Conservation (phyloP, 441 rosid species). For the Erodium trifolium region DNA sequence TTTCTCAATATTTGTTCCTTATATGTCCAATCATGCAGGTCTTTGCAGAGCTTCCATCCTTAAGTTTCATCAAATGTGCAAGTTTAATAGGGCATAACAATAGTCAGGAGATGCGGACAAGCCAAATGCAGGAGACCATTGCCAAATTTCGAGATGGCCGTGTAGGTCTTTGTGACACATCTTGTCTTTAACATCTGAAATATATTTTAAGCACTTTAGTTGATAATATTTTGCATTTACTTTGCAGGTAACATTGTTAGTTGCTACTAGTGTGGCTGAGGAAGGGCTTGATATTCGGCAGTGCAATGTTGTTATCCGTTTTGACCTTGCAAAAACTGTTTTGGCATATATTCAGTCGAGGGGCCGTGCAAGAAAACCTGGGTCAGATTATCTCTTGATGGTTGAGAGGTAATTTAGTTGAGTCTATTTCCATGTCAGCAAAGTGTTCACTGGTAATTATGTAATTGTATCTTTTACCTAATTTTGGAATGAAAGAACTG, state of each 20-base stretch:
- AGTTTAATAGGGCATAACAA: slow-evolving; percentile 97
- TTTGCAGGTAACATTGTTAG: slow-evolving; percentile 79
- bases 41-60: slow-evolving; percentile 86
- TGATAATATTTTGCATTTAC: slow-evolving; percentile 17
- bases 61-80: slow-evolving; percentile 75
- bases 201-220: slow-evolving; percentile 9
- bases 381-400: slow-evolving; percentile 98
- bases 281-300: slow-evolving; percentile 99
- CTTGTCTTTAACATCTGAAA: slow-evolving; percentile 12
- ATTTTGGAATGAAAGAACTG: slow-evolving; percentile 6
- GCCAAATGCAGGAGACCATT: slow-evolving; percentile 95
- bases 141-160: slow-evolving; percentile 94
- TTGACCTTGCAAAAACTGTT: slow-evolving; percentile 98
- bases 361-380: slow-evolving; percentile 99
- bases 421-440: slow-evolving; percentile 10
- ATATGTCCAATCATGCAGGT: slow-evolving; percentile 44
- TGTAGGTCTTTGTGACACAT: slow-evolving; percentile 37
- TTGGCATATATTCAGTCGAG: slow-evolving; percentile 97
- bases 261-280: slow-evolving; percentile 99
- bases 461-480: slow-evolving; percentile 4
- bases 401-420: slow-evolving; percentile 70
- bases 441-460: neutral
- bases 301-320: slow-evolving; percentile 97
- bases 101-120: slow-evolving; percentile 91
- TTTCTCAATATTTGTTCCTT: slow-evolving; percentile 1